Conservation (phyloP, 2,329 filamentous ascomycete genomes). For the Plenodomus tracheiphilus region DNA sequence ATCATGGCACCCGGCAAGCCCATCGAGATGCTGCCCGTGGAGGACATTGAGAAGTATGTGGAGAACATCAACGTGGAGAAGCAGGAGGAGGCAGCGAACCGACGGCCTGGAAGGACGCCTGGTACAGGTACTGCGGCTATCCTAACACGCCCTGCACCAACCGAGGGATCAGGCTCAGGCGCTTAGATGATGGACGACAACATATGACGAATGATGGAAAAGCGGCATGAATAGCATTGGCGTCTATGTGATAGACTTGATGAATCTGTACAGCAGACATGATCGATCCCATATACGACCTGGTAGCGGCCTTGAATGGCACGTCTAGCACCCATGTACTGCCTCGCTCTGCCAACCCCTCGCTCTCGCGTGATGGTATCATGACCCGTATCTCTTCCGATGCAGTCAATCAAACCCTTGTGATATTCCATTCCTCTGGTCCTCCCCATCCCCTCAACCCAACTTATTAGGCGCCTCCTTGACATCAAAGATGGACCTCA, state of each 20-base stretch:
- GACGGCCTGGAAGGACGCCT: conserved; percentile 69
- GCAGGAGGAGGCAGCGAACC: conserved; percentile 96
- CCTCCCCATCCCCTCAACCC: conserved; percentile 57
- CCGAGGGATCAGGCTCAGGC: conserved; percentile 41
- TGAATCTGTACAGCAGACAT: conserved; percentile 33
- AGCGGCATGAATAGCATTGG: conserved; percentile 35
- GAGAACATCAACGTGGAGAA: conserved; percentile 99
- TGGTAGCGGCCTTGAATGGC: conserved; percentile 31
- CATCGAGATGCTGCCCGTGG: conserved; percentile 90
- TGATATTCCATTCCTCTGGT: not conserved
- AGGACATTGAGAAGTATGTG: conserved; percentile 96
- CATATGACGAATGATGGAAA: conserved; percentile 25
- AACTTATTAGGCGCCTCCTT: conserved; percentile 74
- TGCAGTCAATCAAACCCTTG: no score
- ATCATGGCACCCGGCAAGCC: conserved; percentile 92
- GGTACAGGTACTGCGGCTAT: conserved; percentile 73
- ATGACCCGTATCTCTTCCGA: no score
- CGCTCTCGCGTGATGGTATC: conserved; percentile 18
- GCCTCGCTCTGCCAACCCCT: conserved; percentile 5
- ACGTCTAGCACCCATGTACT: conserved; percentile 23
- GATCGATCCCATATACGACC: conserved; percentile 8
- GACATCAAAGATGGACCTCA: conserved; percentile 74
- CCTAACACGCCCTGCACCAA: conserved; percentile 63
- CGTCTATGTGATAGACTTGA: conserved; percentile 35
- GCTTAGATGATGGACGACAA: conserved; percentile 20